phyloP scores from a whole-genome alignment of 1,284 basidiomycete species.

The Schizophyllum commune region DNA sequence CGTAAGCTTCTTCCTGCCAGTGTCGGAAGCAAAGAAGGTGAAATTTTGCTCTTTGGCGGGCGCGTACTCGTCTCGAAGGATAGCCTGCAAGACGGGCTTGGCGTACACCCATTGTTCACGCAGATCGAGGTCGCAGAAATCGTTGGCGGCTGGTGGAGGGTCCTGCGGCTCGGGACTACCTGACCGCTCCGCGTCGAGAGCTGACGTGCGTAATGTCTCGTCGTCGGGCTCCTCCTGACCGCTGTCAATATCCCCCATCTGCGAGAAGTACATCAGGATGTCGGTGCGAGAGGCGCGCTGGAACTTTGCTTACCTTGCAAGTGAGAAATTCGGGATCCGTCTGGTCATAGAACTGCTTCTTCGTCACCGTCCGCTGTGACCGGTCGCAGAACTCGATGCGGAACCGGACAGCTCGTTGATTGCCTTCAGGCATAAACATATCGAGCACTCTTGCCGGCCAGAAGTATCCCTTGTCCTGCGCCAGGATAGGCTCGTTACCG shows the following conservation, averaged over 20 bases:
- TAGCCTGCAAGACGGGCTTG: conserved; percentile 51
- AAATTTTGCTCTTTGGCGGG: conserved; percentile 43
- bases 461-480: neutral
- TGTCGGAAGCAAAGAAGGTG: conserved; percentile 51
- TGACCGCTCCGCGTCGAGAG: conserved; percentile 8
- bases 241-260: neutral
- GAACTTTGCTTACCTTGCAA: too few relatives aligned
- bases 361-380: neutral
- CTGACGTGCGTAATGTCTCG: neutral
- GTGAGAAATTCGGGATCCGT: neutral
- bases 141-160: conserved; percentile 29
- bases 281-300: too few relatives aligned
- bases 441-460: neutral
- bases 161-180: conserved; percentile 27
- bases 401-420: neutral
- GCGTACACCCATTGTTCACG: conserved; percentile 54
- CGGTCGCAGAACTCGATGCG: neutral
- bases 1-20: neutral
- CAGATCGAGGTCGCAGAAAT: conserved; percentile 42
- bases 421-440: neutral
- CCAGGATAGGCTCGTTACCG: neutral
- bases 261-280: neutral
- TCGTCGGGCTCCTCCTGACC: neutral
- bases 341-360: neutral
- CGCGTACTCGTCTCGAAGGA: conserved; percentile 45